Percentiles rank a stretch among this genome's conserved stretches.
Conservation (phyloP, 345 rosid species). For the Reutealis trisperma region DNA sequence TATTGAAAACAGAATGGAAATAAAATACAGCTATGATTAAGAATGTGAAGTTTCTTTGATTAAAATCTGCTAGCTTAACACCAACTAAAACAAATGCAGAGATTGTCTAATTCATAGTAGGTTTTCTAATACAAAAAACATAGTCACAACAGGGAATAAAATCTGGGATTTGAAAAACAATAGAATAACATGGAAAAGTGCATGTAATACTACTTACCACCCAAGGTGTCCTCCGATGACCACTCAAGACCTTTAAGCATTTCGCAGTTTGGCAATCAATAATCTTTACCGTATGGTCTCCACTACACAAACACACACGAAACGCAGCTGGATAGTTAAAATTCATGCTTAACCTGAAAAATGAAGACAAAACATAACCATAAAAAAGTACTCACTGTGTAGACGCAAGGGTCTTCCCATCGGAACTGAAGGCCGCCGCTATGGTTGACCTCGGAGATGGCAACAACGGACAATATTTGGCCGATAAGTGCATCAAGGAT, state of each 20-base stretch:
- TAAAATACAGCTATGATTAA: not conserved
- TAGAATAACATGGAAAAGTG: not conserved
- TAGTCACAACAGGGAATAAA: not conserved
- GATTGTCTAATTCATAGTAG: not conserved
- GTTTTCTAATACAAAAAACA: not conserved
- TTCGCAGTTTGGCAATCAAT: conserved; percentile 87
- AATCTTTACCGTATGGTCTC: conserved; percentile 88
- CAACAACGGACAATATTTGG: conserved; percentile 62
- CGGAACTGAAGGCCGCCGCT: conserved; percentile 83
- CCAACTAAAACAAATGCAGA: too few relatives aligned
- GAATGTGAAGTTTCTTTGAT: too few relatives aligned
- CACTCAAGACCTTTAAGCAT: conserved; percentile 87
- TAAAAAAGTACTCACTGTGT: conserved; percentile 55
- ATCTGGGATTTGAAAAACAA: not conserved
- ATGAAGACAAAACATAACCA: not conserved
- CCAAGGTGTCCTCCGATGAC: conserved; percentile 99
- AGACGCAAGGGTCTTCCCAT: conserved; percentile 77
- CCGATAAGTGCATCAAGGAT: conserved; percentile 65
- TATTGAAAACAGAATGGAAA: not conserved
- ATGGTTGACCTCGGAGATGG: conserved; percentile 89
- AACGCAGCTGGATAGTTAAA: not conserved
- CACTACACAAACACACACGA: conserved; percentile 43
- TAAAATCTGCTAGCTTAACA: too few relatives aligned
- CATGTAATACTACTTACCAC: conserved; percentile 72
- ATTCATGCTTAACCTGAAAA: not conserved